Conservation (phyloP, 2,329 filamentous ascomycete genomes). For the Myriosclerotinia curreyana region DNA sequence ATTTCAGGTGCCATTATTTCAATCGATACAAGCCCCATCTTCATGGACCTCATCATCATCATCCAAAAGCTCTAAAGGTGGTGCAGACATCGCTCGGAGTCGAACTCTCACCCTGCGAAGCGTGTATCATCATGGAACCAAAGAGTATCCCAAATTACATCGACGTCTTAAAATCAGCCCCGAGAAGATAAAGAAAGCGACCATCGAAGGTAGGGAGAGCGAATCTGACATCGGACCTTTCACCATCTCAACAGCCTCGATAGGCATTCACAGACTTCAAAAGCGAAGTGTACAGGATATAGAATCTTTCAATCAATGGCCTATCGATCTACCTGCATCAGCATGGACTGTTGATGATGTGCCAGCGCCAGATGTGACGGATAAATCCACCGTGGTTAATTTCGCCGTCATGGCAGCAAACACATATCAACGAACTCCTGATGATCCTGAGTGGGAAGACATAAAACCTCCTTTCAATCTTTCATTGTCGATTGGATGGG, state of each 20-base stretch:
- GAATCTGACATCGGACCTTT: conserved; percentile 17
- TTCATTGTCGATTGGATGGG: conserved; percentile 86
- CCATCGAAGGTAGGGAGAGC: not conserved
- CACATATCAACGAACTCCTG: conserved; percentile 73
- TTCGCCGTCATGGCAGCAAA: conserved; percentile 83
- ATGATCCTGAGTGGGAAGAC: conserved; percentile 74
- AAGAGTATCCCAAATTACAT: conserved; percentile 18
- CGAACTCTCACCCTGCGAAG: conserved; percentile 20
- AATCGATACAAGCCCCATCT: conserved; percentile 6
- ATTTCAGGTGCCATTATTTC: conserved; percentile 15
- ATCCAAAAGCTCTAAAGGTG: not conserved
- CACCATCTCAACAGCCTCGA: conserved; percentile 13
- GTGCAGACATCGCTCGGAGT: conserved; percentile 4
- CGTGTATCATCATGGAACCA: conserved; percentile 20
- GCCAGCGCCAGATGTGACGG: conserved; percentile 72
- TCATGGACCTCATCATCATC: conserved; percentile 13
- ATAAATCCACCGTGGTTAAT: conserved; percentile 77
- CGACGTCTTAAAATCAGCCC: conserved; percentile 18
- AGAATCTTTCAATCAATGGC: conserved; percentile 17
- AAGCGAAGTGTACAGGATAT: conserved; percentile 20
- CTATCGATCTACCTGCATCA: conserved; percentile 5
- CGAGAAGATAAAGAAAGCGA: conserved; percentile 16
- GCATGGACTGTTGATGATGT: conserved; percentile 42
- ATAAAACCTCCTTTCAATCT: conserved; percentile 65
- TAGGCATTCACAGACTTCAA: conserved; percentile 17